phyloP scores from a whole-genome alignment of 257 asterid species.

The Solanum boliviense region DNA sequence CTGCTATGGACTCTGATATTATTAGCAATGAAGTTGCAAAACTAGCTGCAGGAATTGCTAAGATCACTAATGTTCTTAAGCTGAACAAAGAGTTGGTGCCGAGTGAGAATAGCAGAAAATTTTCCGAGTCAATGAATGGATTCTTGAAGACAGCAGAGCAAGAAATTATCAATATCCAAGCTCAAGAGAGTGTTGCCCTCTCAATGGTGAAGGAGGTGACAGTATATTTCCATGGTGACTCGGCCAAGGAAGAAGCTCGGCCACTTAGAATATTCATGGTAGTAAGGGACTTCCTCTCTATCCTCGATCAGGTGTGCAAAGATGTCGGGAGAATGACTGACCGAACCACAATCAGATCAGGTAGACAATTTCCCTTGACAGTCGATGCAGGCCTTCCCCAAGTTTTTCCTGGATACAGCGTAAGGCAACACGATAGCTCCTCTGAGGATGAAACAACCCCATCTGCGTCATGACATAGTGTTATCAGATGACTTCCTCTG shows the following conservation, averaged over 20 bases:
- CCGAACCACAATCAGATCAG: constrained; percentile 16
- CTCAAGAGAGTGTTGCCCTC: constrained; percentile 48
- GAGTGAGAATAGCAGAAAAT: constrained; percentile 20
- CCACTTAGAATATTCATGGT: constrained; percentile 57
- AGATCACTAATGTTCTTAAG: constrained; percentile 31
- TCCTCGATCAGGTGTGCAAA: constrained; percentile 68
- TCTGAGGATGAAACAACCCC: background rate
- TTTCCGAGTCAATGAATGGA: constrained; percentile 32
- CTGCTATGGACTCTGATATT: constrained; percentile 55
- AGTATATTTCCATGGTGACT: constrained; percentile 68
- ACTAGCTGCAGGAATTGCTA: constrained; percentile 37
- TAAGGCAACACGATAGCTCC: background rate
- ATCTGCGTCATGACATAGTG: background rate
- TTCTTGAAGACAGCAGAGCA: constrained; percentile 44
- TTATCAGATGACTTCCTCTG: background rate
- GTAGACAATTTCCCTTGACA: background rate
- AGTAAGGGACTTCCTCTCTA: constrained; percentile 54
- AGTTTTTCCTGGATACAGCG: background rate
- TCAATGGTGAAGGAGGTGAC: constrained; percentile 75
- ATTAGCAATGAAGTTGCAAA: constrained; percentile 38
- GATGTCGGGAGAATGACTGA: constrained; percentile 57
- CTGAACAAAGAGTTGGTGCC: constrained; percentile 24
- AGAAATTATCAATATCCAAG: constrained; percentile 40
- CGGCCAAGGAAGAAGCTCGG: constrained; percentile 66
- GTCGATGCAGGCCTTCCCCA: constrained; percentile 17